phyloP scores from a whole-genome alignment of 1,284 basidiomycete genomes.

The Bondarzewia mesenterica region DNA sequence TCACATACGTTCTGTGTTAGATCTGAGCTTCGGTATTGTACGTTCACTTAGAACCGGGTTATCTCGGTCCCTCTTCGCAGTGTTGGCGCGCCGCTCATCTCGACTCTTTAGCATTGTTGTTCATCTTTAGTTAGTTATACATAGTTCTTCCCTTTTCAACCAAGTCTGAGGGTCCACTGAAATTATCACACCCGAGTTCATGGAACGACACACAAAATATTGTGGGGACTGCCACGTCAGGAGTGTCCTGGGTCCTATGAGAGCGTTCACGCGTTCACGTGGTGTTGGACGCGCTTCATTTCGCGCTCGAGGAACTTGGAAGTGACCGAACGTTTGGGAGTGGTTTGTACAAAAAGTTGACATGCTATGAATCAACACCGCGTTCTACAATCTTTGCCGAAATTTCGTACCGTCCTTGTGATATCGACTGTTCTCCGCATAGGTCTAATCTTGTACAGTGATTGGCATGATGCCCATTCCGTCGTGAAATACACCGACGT shows the following conservation, averaged over 20 bases:
- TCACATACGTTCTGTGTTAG: slow-evolving; percentile 15
- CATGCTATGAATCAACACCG: slow-evolving; percentile 2
- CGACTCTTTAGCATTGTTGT: not conserved
- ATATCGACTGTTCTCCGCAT: slow-evolving; percentile 56
- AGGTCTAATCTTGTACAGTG: slow-evolving; percentile 73
- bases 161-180: no score
- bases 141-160: no score
- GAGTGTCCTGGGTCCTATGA: not conserved
- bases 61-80: not conserved
- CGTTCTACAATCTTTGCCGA: slow-evolving; percentile 18
- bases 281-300: not conserved
- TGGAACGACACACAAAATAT: no score
- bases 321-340: no score
- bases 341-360: not conserved
- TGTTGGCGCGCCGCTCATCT: not conserved
- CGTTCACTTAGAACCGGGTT: slow-evolving; percentile 5
- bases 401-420: slow-evolving; percentile 46
- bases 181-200: no score
- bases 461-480: slow-evolving; percentile 80
- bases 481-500: slow-evolving; percentile 95
- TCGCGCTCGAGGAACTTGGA: no score
- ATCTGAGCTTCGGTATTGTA: slow-evolving; percentile 18
- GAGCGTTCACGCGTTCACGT: not conserved
- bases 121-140: no score
- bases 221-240: not conserved